Percentiles rank a stretch among this genome's conserved stretches.
Evolutionary conservation across 1,139 yeast species (phyloP).

Genomic region (Suhomyces coccinellae): DNA sequence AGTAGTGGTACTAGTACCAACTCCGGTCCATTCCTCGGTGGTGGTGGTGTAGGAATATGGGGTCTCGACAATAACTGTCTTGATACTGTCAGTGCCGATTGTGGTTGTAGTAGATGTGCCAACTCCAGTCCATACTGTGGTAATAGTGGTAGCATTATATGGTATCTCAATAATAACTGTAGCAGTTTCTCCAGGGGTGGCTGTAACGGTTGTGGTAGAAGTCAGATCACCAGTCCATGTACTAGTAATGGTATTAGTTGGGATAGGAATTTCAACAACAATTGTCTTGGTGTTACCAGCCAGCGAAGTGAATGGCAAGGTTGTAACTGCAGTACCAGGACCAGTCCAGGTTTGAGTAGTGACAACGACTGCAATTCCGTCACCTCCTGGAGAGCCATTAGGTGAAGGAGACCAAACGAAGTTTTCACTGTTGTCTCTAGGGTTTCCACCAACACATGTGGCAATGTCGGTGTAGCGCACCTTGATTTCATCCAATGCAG

Average conservation of each 20-base stretch:
- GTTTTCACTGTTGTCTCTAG: no score
- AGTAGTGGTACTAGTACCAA: neutral
- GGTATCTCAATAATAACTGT: neutral
- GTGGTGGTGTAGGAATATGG: neutral
- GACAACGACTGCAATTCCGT: constrained; percentile 13
- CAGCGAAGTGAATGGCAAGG: constrained; percentile 4
- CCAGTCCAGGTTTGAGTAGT: constrained; percentile 23
- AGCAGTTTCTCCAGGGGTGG: constrained; percentile 11
- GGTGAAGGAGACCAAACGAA: constrained; percentile 8
- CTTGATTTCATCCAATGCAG: neutral
- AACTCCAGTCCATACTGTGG: neutral
- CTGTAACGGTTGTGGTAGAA: constrained; percentile 3
- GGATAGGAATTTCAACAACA: constrained; percentile 17
- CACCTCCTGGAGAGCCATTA: constrained; percentile 18
- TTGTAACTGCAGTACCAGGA: constrained; percentile 11
- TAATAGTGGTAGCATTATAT: neutral
- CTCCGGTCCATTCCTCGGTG: neutral
- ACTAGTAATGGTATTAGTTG: constrained; percentile 14
- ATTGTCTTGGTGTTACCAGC: constrained; percentile 13
- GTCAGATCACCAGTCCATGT: constrained; percentile 12
- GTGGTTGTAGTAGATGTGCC: neutral
- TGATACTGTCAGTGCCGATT: neutral
- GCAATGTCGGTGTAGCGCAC: neutral
- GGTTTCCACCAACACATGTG: neutral
- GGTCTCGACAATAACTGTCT: neutral